Conservation (phyloP, 164 flowering plant genomes). For the Piper longum region DNA sequence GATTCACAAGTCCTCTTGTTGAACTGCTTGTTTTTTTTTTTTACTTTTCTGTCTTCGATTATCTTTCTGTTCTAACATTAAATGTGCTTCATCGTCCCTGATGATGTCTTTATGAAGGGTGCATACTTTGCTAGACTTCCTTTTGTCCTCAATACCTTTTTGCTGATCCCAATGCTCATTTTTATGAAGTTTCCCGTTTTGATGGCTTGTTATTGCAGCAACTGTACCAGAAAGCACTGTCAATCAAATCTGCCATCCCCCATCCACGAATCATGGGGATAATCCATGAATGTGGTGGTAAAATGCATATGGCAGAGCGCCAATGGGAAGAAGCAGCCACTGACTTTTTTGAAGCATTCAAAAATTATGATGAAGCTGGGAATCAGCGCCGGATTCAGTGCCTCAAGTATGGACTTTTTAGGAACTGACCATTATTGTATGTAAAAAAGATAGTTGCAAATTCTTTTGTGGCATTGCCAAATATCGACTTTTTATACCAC, state of each 20-base stretch:
- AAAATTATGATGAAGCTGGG: slow-evolving; percentile 99
- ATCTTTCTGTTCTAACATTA: too few species aligned
- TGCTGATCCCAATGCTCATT: too few species aligned
- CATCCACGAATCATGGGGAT: slow-evolving; percentile 99
- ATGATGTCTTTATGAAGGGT: background rate
- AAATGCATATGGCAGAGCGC: slow-evolving; percentile 99
- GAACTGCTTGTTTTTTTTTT: too few species aligned
- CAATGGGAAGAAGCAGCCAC: slow-evolving; percentile 99
- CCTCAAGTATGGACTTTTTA: slow-evolving; percentile 51
- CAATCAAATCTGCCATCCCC: slow-evolving; percentile 96
- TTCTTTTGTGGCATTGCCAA: background rate
- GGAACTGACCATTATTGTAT: background rate
- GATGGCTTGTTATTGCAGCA: slow-evolving; percentile 44
- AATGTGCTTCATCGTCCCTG: background rate
- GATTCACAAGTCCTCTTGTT: background rate
- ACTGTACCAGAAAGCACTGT: slow-evolving; percentile 85
- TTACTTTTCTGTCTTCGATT: background rate
- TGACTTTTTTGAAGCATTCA: slow-evolving; percentile 98
- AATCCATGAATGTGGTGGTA: slow-evolving; percentile 98
- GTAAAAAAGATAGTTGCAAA: background rate
- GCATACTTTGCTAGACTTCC: background rate
- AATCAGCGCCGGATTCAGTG: slow-evolving; percentile 96
- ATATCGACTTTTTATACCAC: background rate
- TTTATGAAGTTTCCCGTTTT: background rate
- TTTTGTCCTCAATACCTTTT: background rate